Conservation (phyloP, 352 stramenopile species). For the Pythium plurisporium region DNA sequence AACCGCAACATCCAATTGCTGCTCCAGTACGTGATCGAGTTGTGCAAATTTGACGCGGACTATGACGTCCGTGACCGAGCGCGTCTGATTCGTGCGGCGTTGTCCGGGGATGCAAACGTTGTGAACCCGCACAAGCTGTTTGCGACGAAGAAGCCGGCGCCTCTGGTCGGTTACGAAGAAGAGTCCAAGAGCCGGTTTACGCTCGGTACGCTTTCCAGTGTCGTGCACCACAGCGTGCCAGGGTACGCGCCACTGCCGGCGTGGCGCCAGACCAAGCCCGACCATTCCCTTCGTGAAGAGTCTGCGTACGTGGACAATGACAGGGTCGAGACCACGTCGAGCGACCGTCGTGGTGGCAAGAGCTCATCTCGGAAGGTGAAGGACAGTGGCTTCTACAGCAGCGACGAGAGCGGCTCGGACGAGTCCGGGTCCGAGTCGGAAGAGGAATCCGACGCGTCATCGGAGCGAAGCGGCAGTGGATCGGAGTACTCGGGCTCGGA, state of each 20-base stretch:
- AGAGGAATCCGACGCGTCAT: constrained; percentile 32
- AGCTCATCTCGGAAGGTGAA: constrained; percentile 30
- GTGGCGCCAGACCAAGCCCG: constrained; percentile 68
- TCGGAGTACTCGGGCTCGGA: constrained; percentile 37
- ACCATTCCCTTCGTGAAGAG: constrained; percentile 75
- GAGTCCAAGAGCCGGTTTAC: constrained; percentile 72
- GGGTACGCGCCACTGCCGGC: constrained; percentile 74
- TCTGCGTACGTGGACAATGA: constrained; percentile 37
- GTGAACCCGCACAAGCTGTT: constrained; percentile 77
- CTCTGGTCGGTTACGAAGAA: constrained; percentile 69
- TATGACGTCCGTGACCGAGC: constrained; percentile 92
- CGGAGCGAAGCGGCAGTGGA: constrained; percentile 14
- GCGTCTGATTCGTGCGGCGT: constrained; percentile 73
- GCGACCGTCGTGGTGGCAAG: constrained; percentile 17
- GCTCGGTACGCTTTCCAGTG: constrained; percentile 83
- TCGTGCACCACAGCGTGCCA: constrained; percentile 80
- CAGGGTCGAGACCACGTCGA: constrained; percentile 3
- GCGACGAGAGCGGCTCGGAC: constrained; percentile 48
- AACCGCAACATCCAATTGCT: constrained; percentile 75
- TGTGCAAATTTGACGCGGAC: constrained; percentile 91
- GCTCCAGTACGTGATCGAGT: constrained; percentile 89
- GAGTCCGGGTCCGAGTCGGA: constrained; percentile 32
- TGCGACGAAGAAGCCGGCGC: constrained; percentile 72
- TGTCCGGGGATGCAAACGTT: constrained; percentile 52
- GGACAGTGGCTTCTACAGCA: constrained; percentile 63